These are phyloP conservation scores for Hypoxylon sp. DNA, from an alignment of 2,329 filamentous ascomycete genomes.

Conservation along the genomic window DNA sequence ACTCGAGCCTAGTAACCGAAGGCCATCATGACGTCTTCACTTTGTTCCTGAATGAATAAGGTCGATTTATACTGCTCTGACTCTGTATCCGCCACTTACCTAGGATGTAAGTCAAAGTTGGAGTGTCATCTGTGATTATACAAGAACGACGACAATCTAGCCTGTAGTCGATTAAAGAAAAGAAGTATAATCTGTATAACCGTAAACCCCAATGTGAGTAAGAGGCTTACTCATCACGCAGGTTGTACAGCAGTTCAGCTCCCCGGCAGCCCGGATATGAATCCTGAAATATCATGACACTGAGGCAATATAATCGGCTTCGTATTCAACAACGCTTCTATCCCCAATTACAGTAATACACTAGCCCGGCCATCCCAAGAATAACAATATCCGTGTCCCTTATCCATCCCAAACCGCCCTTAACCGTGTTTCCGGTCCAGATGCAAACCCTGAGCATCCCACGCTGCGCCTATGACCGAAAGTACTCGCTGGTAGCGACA, in stretches of 20 bases:
- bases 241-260: too few relatives aligned
- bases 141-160: background rate
- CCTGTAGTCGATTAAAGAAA: too few relatives aligned
- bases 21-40: background rate
- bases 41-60: background rate
- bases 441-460: constrained; percentile 24
- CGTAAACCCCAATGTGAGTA: background rate
- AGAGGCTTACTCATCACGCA: background rate
- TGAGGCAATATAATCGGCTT: background rate
- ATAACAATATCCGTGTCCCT: constrained; percentile 2
- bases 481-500: constrained; percentile 1
- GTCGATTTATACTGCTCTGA: background rate
- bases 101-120: background rate
- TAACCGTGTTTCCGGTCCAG: background rate
- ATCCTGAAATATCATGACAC: background rate
- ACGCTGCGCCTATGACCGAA: constrained; percentile 11
- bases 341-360: constrained; percentile 6
- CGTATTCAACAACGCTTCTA: background rate
- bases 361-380: background rate
- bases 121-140: background rate
- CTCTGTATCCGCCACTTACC: background rate
- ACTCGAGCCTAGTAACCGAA: too few relatives aligned
- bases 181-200: background rate
- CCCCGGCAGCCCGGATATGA: too few relatives aligned
- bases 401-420: background rate